Percentiles rank a stretch among this genome's conserved stretches.
Conservation (phyloP, 768 basidiomycete genomes). For the Tephrocybe rancida region DNA sequence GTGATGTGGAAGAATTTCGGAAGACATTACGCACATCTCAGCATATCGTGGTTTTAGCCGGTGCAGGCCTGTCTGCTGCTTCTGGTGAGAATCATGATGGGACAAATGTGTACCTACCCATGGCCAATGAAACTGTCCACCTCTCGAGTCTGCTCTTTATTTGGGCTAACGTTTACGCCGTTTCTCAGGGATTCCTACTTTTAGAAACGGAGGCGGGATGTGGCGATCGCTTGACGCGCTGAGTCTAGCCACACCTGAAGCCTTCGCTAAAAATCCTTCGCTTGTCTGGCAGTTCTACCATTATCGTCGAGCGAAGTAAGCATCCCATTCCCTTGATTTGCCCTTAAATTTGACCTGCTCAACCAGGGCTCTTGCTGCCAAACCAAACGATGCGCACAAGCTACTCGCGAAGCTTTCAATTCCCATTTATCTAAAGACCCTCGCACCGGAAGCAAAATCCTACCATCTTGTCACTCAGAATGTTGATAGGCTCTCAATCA, state of each 20-base stretch:
- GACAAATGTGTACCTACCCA: constrained; percentile 5
- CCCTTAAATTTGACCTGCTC: not conserved
- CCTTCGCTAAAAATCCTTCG: constrained; percentile 49
- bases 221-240: constrained; percentile 55
- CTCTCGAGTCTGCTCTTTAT: too few relatives aligned
- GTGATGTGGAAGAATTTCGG: constrained; percentile 12
- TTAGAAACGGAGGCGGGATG: constrained; percentile 51
- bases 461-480: constrained; percentile 64
- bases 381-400: constrained; percentile 59
- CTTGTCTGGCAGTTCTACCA: constrained; percentile 70
- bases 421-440: constrained; percentile 32
- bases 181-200: constrained; percentile 45
- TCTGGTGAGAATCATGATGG: constrained; percentile 28
- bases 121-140: not conserved
- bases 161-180: not conserved
- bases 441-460: constrained; percentile 40
- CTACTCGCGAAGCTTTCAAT: constrained; percentile 50
- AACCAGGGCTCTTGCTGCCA: constrained; percentile 45
- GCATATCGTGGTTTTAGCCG: constrained; percentile 24
- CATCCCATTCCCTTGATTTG: constrained; percentile 1
- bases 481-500: constrained; percentile 45
- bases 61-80: constrained; percentile 26
- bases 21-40: constrained; percentile 9
- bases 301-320: constrained; percentile 54
- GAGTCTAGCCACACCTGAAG: constrained; percentile 54